A percentile compares a stretch with the other conserved stretches of the same genome.
phyloP scores from a whole-genome alignment of 129 eudicot species.

The Flaveria brownii region DNA sequence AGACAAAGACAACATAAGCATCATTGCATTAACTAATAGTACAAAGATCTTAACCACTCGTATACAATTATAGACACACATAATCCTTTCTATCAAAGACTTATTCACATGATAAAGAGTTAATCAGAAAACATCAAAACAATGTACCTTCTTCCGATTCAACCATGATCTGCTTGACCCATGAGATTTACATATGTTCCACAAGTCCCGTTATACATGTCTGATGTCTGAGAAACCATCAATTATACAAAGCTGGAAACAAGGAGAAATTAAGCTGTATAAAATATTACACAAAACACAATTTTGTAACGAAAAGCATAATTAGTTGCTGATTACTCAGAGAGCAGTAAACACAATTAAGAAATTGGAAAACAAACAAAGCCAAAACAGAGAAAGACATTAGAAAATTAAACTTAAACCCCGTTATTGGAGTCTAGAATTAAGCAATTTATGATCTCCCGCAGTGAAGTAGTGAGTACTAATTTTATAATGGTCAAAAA shows the following conservation, averaged over 20 bases:
- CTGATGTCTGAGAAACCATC: too few species aligned
- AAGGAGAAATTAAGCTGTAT: slow-evolving; percentile 1
- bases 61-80: slow-evolving; percentile 11
- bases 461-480: too few species aligned
- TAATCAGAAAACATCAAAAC: neutral
- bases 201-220: neutral
- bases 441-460: too few species aligned
- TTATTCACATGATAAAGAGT: slow-evolving; percentile 18
- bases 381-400: too few species aligned
- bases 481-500: too few species aligned
- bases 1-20: neutral
- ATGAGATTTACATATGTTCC: neutral
- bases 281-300: neutral
- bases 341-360: too few species aligned
- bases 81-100: slow-evolving; percentile 18
- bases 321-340: too few species aligned
- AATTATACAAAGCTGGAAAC: slow-evolving; percentile 7
- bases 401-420: too few species aligned
- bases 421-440: too few species aligned
- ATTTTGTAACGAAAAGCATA: neutral
- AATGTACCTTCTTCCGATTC: slow-evolving; percentile 19
- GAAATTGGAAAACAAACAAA: too few species aligned
- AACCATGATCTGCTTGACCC: slow-evolving; percentile 23
- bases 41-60: neutral
- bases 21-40: neutral